phyloP scores from a whole-genome alignment of 179 eudicot species.

The Silene coronaria region DNA sequence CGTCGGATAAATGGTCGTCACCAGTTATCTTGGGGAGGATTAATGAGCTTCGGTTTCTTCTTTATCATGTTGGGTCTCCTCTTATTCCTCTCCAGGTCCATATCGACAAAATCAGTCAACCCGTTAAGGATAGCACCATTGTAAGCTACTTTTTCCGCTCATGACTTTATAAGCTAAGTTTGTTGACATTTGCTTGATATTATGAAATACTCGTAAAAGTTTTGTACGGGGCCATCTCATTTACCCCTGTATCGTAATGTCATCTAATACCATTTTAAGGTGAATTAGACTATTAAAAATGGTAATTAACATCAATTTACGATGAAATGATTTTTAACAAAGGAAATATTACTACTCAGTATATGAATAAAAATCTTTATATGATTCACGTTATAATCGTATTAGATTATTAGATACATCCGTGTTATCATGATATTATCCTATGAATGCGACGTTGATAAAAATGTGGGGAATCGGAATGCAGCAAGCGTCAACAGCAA shows the following conservation, averaged over 20 bases:
- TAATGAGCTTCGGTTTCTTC: slow-evolving; percentile 82
- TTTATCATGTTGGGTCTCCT: slow-evolving; percentile 68
- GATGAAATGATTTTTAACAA: too few species aligned
- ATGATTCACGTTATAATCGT: too few species aligned
- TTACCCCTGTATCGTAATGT: too few species aligned
- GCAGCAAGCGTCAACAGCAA: slow-evolving; percentile 97
- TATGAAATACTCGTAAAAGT: too few species aligned
- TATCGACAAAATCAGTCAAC: slow-evolving; percentile 49
- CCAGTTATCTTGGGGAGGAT: slow-evolving; percentile 61
- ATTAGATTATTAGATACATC: too few species aligned
- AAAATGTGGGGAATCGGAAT: neutral
- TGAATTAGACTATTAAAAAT: too few species aligned
- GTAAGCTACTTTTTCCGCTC: slow-evolving; percentile 34
- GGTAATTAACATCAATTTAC: too few species aligned
- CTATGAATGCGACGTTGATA: neutral
- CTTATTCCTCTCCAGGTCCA: slow-evolving; percentile 84
- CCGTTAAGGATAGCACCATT: slow-evolving; percentile 63
- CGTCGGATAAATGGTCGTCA: slow-evolving; percentile 70
- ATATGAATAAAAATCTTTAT: too few species aligned
- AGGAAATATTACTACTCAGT: too few species aligned
- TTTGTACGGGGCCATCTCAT: too few species aligned
- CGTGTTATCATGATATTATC: too few species aligned
- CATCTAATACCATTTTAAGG: too few species aligned
- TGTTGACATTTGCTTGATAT: neutral
- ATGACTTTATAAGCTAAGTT: neutral